Conservation (phyloP, 495 filamentous ascomycete genomes). For the Neohortaea acidophila region DNA sequence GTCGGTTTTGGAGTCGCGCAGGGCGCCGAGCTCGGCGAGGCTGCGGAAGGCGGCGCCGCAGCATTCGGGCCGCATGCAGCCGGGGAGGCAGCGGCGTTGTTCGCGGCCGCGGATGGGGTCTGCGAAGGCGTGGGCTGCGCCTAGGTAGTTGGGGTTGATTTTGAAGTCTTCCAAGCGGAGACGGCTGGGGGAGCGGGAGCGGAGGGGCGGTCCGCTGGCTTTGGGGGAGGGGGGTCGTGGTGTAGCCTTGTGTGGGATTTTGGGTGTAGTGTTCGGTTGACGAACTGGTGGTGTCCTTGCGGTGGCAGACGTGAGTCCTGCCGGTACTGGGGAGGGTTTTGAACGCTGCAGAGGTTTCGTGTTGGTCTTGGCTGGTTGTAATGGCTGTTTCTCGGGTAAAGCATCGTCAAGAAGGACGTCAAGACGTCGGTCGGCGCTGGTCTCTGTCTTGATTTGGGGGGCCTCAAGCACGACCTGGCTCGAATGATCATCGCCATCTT, state of each 20-base stretch:
- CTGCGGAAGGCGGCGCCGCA: conserved; percentile 60
- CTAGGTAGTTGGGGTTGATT: conserved; percentile 65
- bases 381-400: neutral
- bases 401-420: conserved; percentile 11
- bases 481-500: conserved; percentile 9
- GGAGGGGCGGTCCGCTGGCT: conserved; percentile 16
- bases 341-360: no score
- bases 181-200: conserved; percentile 12
- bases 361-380: no score
- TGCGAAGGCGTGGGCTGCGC: conserved; percentile 55
- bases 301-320: no score
- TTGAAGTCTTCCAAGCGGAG: conserved; percentile 52
- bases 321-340: no score
- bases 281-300: no score
- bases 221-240: conserved; percentile 2
- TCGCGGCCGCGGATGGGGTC: conserved; percentile 60
- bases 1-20: conserved; percentile 30
- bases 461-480: conserved; percentile 1
- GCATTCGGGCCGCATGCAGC: conserved; percentile 61
- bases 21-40: conserved; percentile 36
- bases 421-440: conserved; percentile 5
- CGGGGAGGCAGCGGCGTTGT: conserved; percentile 59
- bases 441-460: neutral
- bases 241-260: no score
- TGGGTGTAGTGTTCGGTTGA: no score